Base-by-base conservation (phyloP, 768 basidiomycete species). In the Auricularia cornea region DNA sequence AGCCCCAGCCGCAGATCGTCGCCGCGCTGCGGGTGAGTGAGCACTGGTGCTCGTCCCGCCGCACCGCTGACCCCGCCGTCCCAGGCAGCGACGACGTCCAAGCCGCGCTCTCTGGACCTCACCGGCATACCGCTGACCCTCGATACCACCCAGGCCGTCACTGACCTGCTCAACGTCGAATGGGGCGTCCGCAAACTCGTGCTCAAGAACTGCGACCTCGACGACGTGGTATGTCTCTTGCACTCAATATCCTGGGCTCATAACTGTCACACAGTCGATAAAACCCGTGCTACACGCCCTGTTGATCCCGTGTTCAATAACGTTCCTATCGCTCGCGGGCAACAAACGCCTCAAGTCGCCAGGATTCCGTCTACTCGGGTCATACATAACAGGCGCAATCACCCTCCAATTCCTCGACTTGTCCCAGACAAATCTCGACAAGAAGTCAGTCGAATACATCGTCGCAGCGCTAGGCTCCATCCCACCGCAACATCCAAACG, bases 241-340 rank as follows among this genome's bases (percentile, higher is more conserved):
- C 60, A 28, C 28, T 52, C 51, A 18, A 8, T 8, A 40, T 52
- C 5, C 62, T 29, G 26, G n/a, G 87, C 71, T 86, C 88, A 69
- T 98, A 71, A 94, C 95, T 0, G 26, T 29, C 26, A 23, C 8
- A 30, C 70, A 92, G 91, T 83, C 84, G 54, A 73, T 98, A 59
- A 98, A 97, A 77, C 90, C 90, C 2, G 85, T 98, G 11, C 77
- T 98, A 1, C 95, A 98, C 71, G 85, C 94, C 0, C 82, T 98
- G 0, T 83, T 98, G 61, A 92, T 97, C 60, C 88, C 90, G 18
- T 84, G 83, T 23, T 84, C 87, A 0, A 78, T 98, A 23, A 87
- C 89, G 3, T 91, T 87, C 69, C 80, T 98, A 23, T 93, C 91
- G 2, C 79, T 98, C 28, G 88, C 93, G 23, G 91, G 91, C 6